phyloP scores from a whole-genome alignment of 139 green algal species.

The Marvania coccoides region DNA sequence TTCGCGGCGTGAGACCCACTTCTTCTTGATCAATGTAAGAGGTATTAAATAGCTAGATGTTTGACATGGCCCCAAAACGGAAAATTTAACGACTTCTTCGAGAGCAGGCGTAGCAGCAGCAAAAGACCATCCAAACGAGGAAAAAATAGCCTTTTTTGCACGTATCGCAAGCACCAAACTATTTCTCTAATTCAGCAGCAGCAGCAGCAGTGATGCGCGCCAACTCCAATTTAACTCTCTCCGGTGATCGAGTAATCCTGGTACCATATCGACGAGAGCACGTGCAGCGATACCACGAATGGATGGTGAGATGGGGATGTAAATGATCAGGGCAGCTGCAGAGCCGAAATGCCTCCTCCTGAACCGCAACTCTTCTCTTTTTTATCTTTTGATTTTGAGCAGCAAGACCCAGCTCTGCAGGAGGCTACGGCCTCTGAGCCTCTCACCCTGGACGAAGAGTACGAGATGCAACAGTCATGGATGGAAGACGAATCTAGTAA shows the following conservation, averaged over 20 bases:
- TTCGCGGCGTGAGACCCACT: no score
- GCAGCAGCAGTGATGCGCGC: slow-evolving; percentile 36
- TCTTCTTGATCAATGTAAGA: no score
- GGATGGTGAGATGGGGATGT: slow-evolving; percentile 28
- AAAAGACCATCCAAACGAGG: no score
- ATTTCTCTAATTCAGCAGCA: no score
- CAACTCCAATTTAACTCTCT: slow-evolving; percentile 55
- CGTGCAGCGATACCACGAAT: slow-evolving; percentile 54
- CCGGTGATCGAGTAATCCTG: slow-evolving; percentile 36
- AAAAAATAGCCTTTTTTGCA: no score
- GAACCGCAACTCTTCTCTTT: background rate
- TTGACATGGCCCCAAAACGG: no score
- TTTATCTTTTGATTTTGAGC: background rate
- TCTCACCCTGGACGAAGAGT: slow-evolving; percentile 62
- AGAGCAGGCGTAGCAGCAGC: no score
- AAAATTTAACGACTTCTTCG: no score
- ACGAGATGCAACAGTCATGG: slow-evolving; percentile 73
- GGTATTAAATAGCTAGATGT: no score
- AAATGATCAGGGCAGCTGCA: background rate
- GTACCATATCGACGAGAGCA: slow-evolving; percentile 73
- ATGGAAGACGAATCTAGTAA: slow-evolving; percentile 55
- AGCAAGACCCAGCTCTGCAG: slow-evolving; percentile 49
- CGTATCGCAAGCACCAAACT: no score
- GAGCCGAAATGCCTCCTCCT: no score
- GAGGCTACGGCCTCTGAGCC: slow-evolving; percentile 70